Evolutionary conservation across 768 basidiomycete species (phyloP), one percentile per base, ranked within the genome.

Genomic region (Serendipita sp.): DNA sequence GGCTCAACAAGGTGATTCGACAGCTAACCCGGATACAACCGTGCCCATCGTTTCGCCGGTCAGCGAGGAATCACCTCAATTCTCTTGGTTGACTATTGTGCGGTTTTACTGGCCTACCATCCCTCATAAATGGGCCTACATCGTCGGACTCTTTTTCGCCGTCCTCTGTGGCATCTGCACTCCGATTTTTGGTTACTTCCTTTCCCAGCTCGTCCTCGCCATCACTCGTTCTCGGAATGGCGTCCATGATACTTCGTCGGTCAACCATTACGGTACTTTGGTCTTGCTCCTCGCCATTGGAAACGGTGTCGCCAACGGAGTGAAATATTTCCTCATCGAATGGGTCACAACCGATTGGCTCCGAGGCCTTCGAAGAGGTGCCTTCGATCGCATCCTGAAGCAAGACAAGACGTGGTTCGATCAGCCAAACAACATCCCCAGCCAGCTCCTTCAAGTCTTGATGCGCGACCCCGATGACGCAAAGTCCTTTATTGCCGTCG

Each of bases 331-430:
- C 72, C 67, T 87, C 62, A 86, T 97, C 80, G 90, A 95, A 74
- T 79, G 77, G 1, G 76, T 80, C 2, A 87, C 81, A 0, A 83
- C 87, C 72, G 72, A 73, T 2, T 98, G 94, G 94, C 81, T 88
- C 27, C 83, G 81, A 3, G 68, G 70, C 18, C 70, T 96, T 33
- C 83, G 96, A 23, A 73, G 76, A 13, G 67, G 64, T 0, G 83
- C 81, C 1, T 84, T 86, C 69, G 69, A 69, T 3, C 79, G 75
- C 36, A 76, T 97, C 13, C 74, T 98, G 44, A 70, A 73, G 13
- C 93, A 95, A 72, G 91, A 96, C 72, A 91, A 88, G 74, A 71
- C 78, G 36, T 99, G 86, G 83, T 97, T 95, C 72, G 94, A 97
- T 71, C 75, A 77, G 65, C 74, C 78, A 3, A 76, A 79, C 46